A percentile compares a stretch with the other conserved stretches of the same genome.
Evolutionary conservation across 139 green algal genomes (phyloP).

Genomic region (Chlamydomonas asymmetrica): DNA sequence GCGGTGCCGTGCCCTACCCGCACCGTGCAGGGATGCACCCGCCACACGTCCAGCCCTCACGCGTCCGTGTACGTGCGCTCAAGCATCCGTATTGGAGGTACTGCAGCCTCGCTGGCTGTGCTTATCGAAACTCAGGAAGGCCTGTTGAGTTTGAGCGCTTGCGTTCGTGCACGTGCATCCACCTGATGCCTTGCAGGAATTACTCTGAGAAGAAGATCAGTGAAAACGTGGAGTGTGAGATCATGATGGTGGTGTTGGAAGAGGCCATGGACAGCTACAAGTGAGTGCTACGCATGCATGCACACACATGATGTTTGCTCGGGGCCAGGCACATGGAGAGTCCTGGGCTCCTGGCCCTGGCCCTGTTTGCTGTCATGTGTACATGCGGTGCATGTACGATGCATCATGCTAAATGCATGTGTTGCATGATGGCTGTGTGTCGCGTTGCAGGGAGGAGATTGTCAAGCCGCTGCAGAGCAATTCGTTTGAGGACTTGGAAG

Average conservation of each 20-base stretch:
- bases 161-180: too few species aligned
- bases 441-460: slow-evolving; percentile 71
- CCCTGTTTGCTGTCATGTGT: not conserved
- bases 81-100: too few species aligned
- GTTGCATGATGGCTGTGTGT: not conserved
- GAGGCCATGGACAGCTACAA: slow-evolving; percentile 94
- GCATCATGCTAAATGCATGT: not conserved
- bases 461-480: slow-evolving; percentile 83
- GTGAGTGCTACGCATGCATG: slow-evolving; percentile 39
- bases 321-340: not conserved
- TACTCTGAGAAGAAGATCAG: slow-evolving; percentile 88
- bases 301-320: not conserved
- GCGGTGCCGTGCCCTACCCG: too few species aligned
- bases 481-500: slow-evolving; percentile 91
- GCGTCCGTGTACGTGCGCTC: too few species aligned
- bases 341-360: not conserved
- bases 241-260: slow-evolving; percentile 96
- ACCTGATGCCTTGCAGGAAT: slow-evolving; percentile 43
- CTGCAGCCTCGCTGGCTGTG: too few species aligned
- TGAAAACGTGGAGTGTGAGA: slow-evolving; percentile 97
- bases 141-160: too few species aligned
- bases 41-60: too few species aligned
- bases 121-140: too few species aligned
- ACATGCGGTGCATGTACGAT: not conserved
- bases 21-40: too few species aligned